Evolutionary conservation across 306 rosid genomes (phyloP).

Genomic region (Vigna angularis): DNA sequence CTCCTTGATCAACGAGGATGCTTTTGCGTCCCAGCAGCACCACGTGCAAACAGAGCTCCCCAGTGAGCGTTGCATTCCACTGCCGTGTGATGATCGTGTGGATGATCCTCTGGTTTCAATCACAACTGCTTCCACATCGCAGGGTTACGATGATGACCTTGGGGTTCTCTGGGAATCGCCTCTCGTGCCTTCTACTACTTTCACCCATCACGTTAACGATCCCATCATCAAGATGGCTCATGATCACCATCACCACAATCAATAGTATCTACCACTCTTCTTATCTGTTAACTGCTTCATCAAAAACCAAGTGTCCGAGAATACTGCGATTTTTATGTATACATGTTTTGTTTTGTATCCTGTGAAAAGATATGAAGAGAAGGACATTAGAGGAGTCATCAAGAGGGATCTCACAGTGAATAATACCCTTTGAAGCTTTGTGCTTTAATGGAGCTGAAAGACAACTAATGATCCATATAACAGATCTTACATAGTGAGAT

Average conservation of each 20-base stretch:
- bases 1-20: conserved; percentile 78
- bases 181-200: conserved; percentile 45
- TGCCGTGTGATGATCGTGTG: conserved; percentile 19
- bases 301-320: not conserved
- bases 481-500: not conserved
- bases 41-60: conserved; percentile 43
- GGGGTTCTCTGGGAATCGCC: conserved; percentile 54
- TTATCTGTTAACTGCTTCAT: not conserved
- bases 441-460: not conserved
- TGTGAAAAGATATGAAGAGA: not conserved
- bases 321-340: not conserved
- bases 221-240: conserved; percentile 17
- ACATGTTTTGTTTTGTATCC: not conserved
- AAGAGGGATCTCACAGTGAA: not conserved
- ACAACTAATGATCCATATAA: not conserved
- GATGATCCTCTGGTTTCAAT: conserved; percentile 42
- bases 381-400: not conserved
- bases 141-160: conserved; percentile 24
- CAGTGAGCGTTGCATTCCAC: conserved; percentile 12
- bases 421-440: not conserved
- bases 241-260: conserved; percentile 1
- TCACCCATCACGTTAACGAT: conserved; percentile 49
- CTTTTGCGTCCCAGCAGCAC: conserved; percentile 51
- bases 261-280: not conserved
- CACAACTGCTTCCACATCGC: not conserved